A percentile compares a stretch with the other conserved stretches of the same genome.
Conservation (phyloP, 1,284 basidiomycete genomes). For the Malassezia japonica region DNA sequence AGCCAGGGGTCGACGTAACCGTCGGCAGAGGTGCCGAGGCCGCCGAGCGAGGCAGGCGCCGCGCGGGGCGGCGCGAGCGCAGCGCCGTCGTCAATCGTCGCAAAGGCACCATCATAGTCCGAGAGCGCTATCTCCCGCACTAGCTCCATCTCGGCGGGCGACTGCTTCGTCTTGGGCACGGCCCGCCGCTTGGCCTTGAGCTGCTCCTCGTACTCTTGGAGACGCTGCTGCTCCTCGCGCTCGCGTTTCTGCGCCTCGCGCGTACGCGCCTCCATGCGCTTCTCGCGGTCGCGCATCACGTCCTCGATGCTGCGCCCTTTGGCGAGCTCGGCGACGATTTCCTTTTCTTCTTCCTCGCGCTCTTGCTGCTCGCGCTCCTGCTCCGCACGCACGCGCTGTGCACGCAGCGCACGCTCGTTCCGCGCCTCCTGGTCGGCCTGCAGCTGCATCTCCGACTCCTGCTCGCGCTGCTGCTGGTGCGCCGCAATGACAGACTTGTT, state of each 20-base stretch:
- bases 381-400: constrained; percentile 25
- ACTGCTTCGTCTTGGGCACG: constrained; percentile 18
- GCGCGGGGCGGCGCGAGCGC: constrained; percentile 24
- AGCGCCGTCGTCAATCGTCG: constrained; percentile 30
- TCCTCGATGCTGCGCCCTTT: constrained; percentile 30
- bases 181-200: constrained; percentile 18
- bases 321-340: constrained; percentile 35
- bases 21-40: constrained; percentile 19
- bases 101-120: constrained; percentile 39
- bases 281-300: constrained; percentile 24
- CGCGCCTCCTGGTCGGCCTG: constrained; percentile 28
- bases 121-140: constrained; percentile 8
- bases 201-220: constrained; percentile 24
- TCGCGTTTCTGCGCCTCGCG: constrained; percentile 9
- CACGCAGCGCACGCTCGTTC: constrained; percentile 25
- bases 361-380: constrained; percentile 32
- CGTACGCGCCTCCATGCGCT: constrained; percentile 16
- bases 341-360: constrained; percentile 29
- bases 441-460: constrained; percentile 31
- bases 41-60: constrained; percentile 24
- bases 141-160: constrained; percentile 12
- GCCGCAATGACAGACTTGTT: constrained; percentile 29
- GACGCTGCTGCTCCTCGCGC: constrained; percentile 12
- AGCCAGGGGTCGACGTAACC: constrained; percentile 40
- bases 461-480: constrained; percentile 26